Evolutionary conservation across 768 basidiomycete genomes (phyloP).

Genomic region (Boletus subparvulus): DNA sequence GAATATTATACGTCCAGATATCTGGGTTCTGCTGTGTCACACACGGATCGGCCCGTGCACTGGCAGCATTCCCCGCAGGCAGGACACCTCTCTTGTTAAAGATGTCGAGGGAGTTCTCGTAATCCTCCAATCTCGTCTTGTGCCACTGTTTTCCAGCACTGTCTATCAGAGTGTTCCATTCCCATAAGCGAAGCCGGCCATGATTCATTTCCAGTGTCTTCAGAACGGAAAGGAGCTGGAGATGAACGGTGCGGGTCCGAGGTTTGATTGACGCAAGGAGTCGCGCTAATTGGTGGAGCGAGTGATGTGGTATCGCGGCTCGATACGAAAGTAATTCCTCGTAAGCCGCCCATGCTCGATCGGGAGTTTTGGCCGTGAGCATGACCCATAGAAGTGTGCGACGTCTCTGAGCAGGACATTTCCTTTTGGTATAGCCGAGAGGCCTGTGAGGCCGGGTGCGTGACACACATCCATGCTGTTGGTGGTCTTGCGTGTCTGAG

Average conservation of each 20-base stretch:
- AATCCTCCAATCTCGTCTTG: conserved; percentile 55
- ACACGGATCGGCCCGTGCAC: background rate
- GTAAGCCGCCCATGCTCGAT: conserved; percentile 48
- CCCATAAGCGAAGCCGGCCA: conserved; percentile 55
- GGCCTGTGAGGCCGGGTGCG: background rate
- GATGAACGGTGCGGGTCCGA: conserved; percentile 58
- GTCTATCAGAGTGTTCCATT: conserved; percentile 78
- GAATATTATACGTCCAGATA: conserved; percentile 65
- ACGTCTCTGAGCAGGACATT: conserved; percentile 20
- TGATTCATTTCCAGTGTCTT: conserved; percentile 55
- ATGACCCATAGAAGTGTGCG: conserved; percentile 33
- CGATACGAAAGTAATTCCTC: conserved; percentile 29
- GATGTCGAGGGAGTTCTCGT: conserved; percentile 57
- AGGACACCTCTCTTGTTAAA: conserved; percentile 58
- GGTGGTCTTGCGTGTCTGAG: conserved; percentile 8
- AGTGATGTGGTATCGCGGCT: conserved; percentile 32
- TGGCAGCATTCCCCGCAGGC: conserved; percentile 6
- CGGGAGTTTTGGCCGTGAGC: conserved; percentile 31
- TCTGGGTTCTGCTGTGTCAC: conserved; percentile 46
- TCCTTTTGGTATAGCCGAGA: conserved; percentile 9
- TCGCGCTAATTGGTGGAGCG: conserved; percentile 62
- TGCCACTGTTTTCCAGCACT: conserved; percentile 66
- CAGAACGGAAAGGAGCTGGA: conserved; percentile 68
- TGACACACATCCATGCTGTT: background rate
- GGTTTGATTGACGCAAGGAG: conserved; percentile 55